Evolutionary conservation across 2,329 filamentous ascomycete genomes (phyloP).

Genomic region (Cladophialophora bantiana): DNA sequence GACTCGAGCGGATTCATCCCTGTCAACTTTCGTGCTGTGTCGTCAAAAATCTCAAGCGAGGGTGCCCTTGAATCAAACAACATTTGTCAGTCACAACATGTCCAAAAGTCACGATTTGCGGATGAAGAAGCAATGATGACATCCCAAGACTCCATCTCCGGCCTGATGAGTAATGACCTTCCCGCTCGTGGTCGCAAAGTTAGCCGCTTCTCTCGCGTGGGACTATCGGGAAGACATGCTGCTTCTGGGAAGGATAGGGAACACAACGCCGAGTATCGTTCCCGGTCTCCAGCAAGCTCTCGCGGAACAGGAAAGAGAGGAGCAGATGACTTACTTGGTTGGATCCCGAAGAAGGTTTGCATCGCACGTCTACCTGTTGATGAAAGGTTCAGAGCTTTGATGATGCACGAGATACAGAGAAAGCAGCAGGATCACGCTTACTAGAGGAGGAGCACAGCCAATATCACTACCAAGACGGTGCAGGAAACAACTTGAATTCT

Average conservation of each 20-base stretch:
- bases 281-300: not conserved
- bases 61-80: not conserved
- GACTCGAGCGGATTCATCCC: conserved; percentile 15
- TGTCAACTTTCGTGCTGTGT: conserved; percentile 4
- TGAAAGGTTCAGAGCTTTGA: not conserved
- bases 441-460: not conserved
- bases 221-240: not conserved
- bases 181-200: not conserved
- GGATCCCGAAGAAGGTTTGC: conserved; percentile 6
- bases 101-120: not conserved
- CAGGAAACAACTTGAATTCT: not conserved
- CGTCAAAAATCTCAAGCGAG: conserved; percentile 3
- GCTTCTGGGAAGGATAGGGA: not conserved
- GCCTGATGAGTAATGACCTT: not conserved
- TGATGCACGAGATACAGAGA: not conserved
- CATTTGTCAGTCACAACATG: not conserved
- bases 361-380: conserved; percentile 1
- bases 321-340: conserved; percentile 6
- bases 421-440: not conserved
- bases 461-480: not conserved
- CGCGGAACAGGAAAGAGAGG: not conserved
- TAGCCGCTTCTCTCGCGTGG: not conserved
- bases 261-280: not conserved
- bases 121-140: not conserved
- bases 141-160: not conserved